Evolutionary conservation across 352 stramenopile species (phyloP), one percentile per base, ranked within the genome.

Genomic region (Phytophthora europaea): DNA sequence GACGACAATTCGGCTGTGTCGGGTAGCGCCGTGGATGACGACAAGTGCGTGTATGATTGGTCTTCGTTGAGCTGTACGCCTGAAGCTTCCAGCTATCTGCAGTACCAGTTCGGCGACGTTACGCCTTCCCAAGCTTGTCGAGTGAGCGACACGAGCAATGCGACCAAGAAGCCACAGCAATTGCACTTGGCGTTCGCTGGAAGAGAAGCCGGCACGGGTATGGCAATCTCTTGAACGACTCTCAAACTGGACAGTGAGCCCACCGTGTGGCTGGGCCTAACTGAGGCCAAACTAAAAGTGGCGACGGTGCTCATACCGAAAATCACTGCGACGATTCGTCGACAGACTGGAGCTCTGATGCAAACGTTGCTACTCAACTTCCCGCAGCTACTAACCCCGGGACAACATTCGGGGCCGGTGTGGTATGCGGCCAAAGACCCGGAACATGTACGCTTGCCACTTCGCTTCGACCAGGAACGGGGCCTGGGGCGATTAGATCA

Each of bases 61-160:
- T 75, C 55, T 7, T 77, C 78, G 1, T 38, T 81, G 31, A 76
- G 73, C 47, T 80, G 73, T 40, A 36, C 52, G 3, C 73, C 73
- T 0, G 45, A 76, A 40, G 63, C 70, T n/a, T 58, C 76, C 28
- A 87, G 81, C 52, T 74, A 69, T 10, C 64, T 82, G 59, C 81
- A 85, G 43, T 85, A 76, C 62, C 61, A 81, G 26, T 77, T 85
- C 45, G 81, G 83, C 2, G 83, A 89, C 38, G 48, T 85, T 26
- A 85, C 78, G 34, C 69, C 72, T 2, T 79, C 66, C 12, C 81
- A 91, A 61, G 82, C 81, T 0, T 90, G 83, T 16, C 81, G 83
- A 28, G 58, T 85, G 22, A 63, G 45, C 9, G 66, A 82, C 36
- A 47, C 55, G 2, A 33, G 58, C 22, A 77, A 85, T 28, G 34